Base-by-base conservation (phyloP, 768 basidiomycete genomes). In the Vishniacozyma victoriae region DNA sequence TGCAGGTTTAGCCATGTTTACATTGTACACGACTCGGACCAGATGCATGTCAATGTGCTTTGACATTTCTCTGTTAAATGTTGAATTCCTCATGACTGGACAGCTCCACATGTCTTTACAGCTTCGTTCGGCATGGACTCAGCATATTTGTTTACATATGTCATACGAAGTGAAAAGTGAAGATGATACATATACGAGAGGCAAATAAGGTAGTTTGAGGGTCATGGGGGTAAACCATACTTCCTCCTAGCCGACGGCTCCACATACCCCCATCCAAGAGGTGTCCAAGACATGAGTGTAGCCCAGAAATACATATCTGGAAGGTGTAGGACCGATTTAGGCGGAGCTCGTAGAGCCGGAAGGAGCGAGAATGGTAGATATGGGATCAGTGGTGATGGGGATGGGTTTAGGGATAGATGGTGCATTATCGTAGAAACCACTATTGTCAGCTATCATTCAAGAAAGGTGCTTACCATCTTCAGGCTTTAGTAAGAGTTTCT, bases 191-290 rank as follows among this genome's bases (percentile, higher is more conserved):
- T n/a, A n/a, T n/a, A n/a, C n/a, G n/a, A n/a, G n/a, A n/a, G n/a
- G n/a, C n/a, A n/a, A n/a, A n/a, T n/a, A n/a, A n/a, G n/a, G n/a
- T n/a, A n/a, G n/a, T n/a, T n/a, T n/a, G n/a, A n/a, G n/a, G n/a
- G n/a, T n/a, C n/a, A n/a, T n/a, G n/a, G n/a, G n/a, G n/a, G n/a
- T n/a, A 67, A 37, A 0, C 59, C 61, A 52, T 67, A 67, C 50
- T 67, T 67, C 49, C 40, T 50, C 50, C 64, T 60, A 6, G 62
- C 64, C 4, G 42, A 43, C 31, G 59, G 59, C 42, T 67, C 64
- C 35, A 67, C 41, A 44, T 56, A 63, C 25, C 33, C 14, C 52
- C 54, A 63, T 18, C 54, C 64, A 26, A 67, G 35, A 19, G 59
- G 59, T 13, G 64, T 61, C 42, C 56, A 54, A 26, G 50, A 42